phyloP scores from a whole-genome alignment of 2,329 filamentous ascomycete genomes.

The Colletotrichum sojae region DNA sequence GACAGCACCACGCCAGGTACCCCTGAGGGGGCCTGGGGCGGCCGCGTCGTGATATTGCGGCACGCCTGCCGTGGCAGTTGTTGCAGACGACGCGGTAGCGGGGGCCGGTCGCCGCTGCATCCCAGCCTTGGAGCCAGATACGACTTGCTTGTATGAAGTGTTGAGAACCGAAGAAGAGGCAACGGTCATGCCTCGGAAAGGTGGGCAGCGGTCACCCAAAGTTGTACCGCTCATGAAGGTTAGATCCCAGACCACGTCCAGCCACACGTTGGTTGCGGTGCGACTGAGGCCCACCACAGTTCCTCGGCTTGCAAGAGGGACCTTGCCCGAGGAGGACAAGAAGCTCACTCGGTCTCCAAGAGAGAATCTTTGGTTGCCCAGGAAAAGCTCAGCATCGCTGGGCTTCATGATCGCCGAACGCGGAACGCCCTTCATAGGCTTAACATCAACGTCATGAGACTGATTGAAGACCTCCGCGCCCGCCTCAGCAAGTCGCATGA shows the following conservation, averaged over 20 bases:
- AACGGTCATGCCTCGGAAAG: slow-evolving; percentile 95
- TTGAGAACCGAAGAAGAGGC: slow-evolving; percentile 91
- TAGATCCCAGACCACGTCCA: slow-evolving; percentile 94
- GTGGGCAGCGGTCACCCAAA: slow-evolving; percentile 88
- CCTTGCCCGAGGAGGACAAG: slow-evolving; percentile 91
- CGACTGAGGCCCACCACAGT: slow-evolving; percentile 96
- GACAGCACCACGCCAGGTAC: slow-evolving; percentile 70
- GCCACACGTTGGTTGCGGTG: slow-evolving; percentile 83
- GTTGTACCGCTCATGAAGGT: slow-evolving; percentile 98
- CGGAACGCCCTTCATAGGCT: slow-evolving; percentile 85
- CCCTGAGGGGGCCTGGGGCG: slow-evolving; percentile 66
- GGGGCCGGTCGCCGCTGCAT: slow-evolving; percentile 66
- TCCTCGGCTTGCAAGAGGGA: slow-evolving; percentile 91
- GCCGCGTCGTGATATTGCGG: slow-evolving; percentile 74
- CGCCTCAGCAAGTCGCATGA: slow-evolving; percentile 82
- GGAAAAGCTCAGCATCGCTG: slow-evolving; percentile 93
- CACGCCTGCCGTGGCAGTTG: slow-evolving; percentile 69
- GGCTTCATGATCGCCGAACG: slow-evolving; percentile 91
- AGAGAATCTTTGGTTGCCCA: slow-evolving; percentile 85
- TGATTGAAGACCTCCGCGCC: slow-evolving; percentile 75
- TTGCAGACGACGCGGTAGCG: slow-evolving; percentile 62
- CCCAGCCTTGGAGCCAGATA: slow-evolving; percentile 75
- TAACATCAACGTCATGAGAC: slow-evolving; percentile 69
- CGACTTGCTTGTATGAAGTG: slow-evolving; percentile 83
- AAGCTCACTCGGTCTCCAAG: slow-evolving; percentile 95